These are phyloP conservation scores for Basipetospora chlamydospora DNA, from an alignment of 2,329 filamentous ascomycete species.

Conservation along the genomic window DNA sequence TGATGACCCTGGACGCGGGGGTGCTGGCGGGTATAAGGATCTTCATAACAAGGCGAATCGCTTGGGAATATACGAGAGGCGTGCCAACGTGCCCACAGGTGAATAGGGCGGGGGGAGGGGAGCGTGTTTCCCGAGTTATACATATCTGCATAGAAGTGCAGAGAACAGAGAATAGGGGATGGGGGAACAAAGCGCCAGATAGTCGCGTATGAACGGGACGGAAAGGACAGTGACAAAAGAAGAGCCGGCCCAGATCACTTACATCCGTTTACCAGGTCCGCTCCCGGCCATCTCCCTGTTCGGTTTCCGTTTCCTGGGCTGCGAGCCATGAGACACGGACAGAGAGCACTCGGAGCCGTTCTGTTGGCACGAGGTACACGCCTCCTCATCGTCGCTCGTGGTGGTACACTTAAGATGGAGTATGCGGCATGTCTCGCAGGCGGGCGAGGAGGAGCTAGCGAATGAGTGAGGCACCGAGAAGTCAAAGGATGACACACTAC, in stretches of 20 bases:
- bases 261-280: constrained; percentile 55
- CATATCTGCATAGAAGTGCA: too few species aligned
- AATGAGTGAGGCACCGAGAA: constrained; percentile 14
- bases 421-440: constrained; percentile 61
- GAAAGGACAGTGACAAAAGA: background rate
- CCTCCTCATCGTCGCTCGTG: constrained; percentile 56
- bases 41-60: too few species aligned
- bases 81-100: too few species aligned
- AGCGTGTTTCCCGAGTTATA: too few species aligned
- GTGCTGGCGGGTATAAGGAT: too few species aligned
- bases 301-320: constrained; percentile 67
- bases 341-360: constrained; percentile 70
- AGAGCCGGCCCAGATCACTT: constrained; percentile 19
- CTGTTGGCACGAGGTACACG: constrained; percentile 64
- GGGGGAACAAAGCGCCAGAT: too few species aligned
- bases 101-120: too few species aligned
- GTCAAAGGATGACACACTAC: constrained; percentile 23
- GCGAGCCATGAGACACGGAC: constrained; percentile 58
- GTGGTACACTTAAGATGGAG: constrained; percentile 59
- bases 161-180: too few species aligned
- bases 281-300: constrained; percentile 48
- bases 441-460: constrained; percentile 28
- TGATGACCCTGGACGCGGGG: too few species aligned
- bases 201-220: too few species aligned
- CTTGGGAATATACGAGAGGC: too few species aligned